These are phyloP conservation scores for Mycena rebaudengoi DNA, from an alignment of 768 basidiomycete species.

Conservation along the genomic window DNA sequence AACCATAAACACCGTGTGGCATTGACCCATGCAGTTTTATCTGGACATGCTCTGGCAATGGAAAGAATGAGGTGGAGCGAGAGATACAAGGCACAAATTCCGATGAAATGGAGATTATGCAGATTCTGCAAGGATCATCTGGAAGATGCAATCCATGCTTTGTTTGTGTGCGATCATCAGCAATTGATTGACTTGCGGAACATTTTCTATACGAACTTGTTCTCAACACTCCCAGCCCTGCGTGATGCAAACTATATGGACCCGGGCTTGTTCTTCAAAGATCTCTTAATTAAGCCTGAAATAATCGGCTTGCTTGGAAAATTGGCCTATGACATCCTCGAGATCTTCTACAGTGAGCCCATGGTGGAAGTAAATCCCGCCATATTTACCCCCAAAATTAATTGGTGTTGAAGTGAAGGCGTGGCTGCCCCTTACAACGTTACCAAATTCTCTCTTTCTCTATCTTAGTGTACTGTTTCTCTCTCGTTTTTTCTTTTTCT, in stretches of 20 bases:
- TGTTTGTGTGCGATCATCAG: background rate
- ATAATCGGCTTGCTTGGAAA: background rate
- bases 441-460: too few relatives aligned
- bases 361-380: slow-evolving; percentile 2
- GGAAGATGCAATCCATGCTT: background rate
- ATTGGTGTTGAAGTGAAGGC: too few relatives aligned
- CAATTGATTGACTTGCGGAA: background rate
- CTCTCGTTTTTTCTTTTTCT: too few relatives aligned
- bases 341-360: background rate
- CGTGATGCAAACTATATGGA: background rate
- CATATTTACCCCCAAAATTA: background rate
- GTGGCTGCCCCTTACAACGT: too few relatives aligned
- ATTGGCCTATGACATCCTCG: slow-evolving; percentile 3
- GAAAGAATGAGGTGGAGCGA: slow-evolving; percentile 3
- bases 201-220: slow-evolving; percentile 1
- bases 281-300: background rate
- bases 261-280: background rate
- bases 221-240: background rate
- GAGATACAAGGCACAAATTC: background rate
- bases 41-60: slow-evolving; percentile 3
- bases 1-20: background rate
- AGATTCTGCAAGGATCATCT: slow-evolving; percentile 5
- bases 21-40: background rate
- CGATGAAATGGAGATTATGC: slow-evolving; percentile 1
- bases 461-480: too few relatives aligned